Evolutionary conservation across 2,329 filamentous ascomycete genomes (phyloP), one percentile per base, ranked within the genome.

Genomic region (Fusarium pilosicola): DNA sequence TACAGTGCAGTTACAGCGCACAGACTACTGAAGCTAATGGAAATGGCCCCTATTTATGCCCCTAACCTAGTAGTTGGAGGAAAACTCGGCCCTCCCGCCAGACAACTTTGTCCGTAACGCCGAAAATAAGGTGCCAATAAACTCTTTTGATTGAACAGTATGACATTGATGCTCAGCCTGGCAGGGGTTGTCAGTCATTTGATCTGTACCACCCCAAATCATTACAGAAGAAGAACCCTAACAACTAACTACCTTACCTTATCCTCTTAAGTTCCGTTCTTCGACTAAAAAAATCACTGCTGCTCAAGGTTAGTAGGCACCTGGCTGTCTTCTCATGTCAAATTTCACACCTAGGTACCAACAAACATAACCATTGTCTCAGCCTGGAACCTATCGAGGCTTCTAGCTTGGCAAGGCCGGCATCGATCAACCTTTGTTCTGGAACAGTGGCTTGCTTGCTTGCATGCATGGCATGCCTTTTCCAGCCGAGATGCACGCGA

Each of bases 121-220:
- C 62, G 39, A 20, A 22, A 30, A 44, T 17, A n/a, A 30, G 24
- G 24, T 24, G 34, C 34, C 24, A 32, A 30, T 20, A 18, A 39
- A 63, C 42, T 36, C 12, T 26, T n/a, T 18, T 18, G 18, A 15
- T 17, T n/a, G 34, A 10, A 26, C 17, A 24, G 65, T 49, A 46
- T 7, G 20, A 48, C 57, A 26, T 32, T 42, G 51, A 39, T 32
- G n/a, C 42, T 57, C 70, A 71, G 66, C 65, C 61, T 42, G 56
- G 57, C 66, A 74, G 61, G 52, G 70, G 55, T 42, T 18, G n/a
- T 46, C 36, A 52, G 70, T 73, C 70, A 71, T 62, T 74, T 63
- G 70, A 71, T 73, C 42, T 67, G 52, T 67, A 56, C 52, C 58
- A 68, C 56, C 34, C 34, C 39, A 41, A 32, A 18, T 42, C 32